Evolutionary conservation across 2,329 filamentous ascomycete species (phyloP).

Genomic region (Penicillium aurantiogriseum): DNA sequence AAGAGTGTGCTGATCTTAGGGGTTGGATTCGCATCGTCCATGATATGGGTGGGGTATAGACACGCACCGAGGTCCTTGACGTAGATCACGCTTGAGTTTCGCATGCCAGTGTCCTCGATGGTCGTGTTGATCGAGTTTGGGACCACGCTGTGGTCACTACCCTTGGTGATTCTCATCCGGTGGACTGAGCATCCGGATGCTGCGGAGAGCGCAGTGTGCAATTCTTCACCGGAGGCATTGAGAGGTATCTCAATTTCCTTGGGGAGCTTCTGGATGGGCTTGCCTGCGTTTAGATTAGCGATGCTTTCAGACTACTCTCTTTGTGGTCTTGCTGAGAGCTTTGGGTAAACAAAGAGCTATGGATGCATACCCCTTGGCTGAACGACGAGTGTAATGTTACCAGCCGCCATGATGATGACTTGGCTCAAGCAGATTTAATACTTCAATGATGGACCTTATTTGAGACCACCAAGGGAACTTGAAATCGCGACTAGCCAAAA

Average conservation of each 20-base stretch:
- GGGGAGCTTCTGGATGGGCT: conserved; percentile 61
- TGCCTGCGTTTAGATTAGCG: conserved; percentile 47
- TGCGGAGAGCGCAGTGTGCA: conserved; percentile 58
- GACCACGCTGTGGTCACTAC: conserved; percentile 59
- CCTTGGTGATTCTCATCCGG: conserved; percentile 64
- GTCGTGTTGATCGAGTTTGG: conserved; percentile 53
- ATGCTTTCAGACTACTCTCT: conserved; percentile 3
- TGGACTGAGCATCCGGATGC: conserved; percentile 57
- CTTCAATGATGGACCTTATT: conserved; percentile 2
- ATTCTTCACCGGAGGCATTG: conserved; percentile 52
- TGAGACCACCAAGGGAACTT: not conserved
- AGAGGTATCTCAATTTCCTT: conserved; percentile 53
- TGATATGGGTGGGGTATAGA: not conserved
- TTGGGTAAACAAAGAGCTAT: not conserved
- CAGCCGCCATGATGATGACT: conserved; percentile 32
- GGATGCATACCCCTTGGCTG: conserved; percentile 43
- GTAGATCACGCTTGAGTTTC: conserved; percentile 64
- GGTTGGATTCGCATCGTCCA: not conserved
- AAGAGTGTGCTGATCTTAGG: not conserved
- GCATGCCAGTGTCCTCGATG: conserved; percentile 56
- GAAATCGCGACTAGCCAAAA: conserved; percentile 4
- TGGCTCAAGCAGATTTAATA: not conserved
- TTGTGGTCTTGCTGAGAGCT: conserved; percentile 3
- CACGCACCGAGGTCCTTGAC: conserved; percentile 87
- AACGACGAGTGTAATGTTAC: conserved; percentile 39